Conservation (phyloP, 768 basidiomycete species). For the Termitomyces sp. region DNA sequence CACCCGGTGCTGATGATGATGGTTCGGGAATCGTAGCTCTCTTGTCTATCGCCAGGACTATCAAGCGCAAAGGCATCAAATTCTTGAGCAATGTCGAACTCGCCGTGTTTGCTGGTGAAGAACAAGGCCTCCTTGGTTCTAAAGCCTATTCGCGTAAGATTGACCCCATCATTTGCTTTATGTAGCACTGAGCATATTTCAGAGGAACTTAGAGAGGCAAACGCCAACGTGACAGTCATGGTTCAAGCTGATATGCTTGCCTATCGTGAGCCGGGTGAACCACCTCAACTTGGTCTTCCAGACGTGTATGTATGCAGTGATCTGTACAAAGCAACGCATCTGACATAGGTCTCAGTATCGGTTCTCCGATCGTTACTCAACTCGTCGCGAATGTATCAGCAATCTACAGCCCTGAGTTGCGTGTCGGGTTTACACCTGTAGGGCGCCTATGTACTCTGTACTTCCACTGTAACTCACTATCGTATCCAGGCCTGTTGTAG, state of each 20-base stretch:
- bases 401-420: conserved; percentile 80
- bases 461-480: background rate
- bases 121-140: conserved; percentile 83
- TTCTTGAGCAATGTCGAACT: conserved; percentile 81
- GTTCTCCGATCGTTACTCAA: conserved; percentile 70
- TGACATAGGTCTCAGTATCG: conserved; percentile 50
- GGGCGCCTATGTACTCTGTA: conserved; percentile 17
- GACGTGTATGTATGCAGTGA: conserved; percentile 41
- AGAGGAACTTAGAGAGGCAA: conserved; percentile 56
- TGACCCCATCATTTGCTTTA: background rate
- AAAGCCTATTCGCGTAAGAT: conserved; percentile 76
- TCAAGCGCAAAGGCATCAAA: conserved; percentile 58
- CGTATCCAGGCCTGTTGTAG: conserved; percentile 74
- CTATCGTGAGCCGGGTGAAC: conserved; percentile 76
- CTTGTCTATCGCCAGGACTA: conserved; percentile 77
- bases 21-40: conserved; percentile 63
- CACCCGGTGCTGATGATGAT: conserved; percentile 53
- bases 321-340: background rate
- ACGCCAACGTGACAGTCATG: conserved; percentile 75
- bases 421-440: conserved; percentile 63
- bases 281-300: conserved; percentile 80
- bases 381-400: conserved; percentile 72
- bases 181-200: background rate
- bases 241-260: conserved; percentile 93
- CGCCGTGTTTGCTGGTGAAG: conserved; percentile 86